Evolutionary conservation across 495 filamentous ascomycete species (phyloP), one percentile per base, ranked within the genome.

Genomic region (Letharia lupina): DNA sequence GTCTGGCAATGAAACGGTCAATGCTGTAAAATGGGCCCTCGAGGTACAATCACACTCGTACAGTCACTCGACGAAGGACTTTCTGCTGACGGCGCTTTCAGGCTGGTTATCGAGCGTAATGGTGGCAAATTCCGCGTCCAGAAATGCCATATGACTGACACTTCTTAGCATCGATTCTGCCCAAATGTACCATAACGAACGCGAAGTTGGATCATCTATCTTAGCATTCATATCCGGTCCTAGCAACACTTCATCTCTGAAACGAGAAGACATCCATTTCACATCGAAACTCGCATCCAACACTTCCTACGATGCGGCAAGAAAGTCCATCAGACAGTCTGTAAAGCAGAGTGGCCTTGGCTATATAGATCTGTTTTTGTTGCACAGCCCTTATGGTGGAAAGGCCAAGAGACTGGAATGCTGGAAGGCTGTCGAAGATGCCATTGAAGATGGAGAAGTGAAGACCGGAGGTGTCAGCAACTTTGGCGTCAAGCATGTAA

Each of bases 301-400:
- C 70, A 61, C 77, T 6, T 77, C 78, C 12, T 90, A 89, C 70
- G 77, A 85, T 15, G 70, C 73, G 11, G 85, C 86, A 33, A 81
- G 83, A 58, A 74, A 70, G 45, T 80, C 83, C 6, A 84, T 91
- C 60, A 77, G 75, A 20, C 73, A 80, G 67, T 85, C 80, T 54
- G 75, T 89, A 28, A 75, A 79, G 50, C 73, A 78, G 62, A 79
- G 82, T 45, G 80, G 80, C 6, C 73, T 88, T 16, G 82, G 83
- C 0, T 89, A 90, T 74, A 85, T 91, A 61, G 89, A 91, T 69
- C 76, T 92, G 68, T 89, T 87, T 72, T 77, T 89, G 2, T 74
- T 89, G 47, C 88, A 90, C 66, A 83, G 80, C 61, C 88, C 88
- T 0, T 84, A 83, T 54, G 87, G 88, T 33, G 87, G 88, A 8